A percentile compares a stretch with the other conserved stretches of the same genome.
phyloP scores from a whole-genome alignment of 257 asterid genomes.

The Salvia hispanica region DNA sequence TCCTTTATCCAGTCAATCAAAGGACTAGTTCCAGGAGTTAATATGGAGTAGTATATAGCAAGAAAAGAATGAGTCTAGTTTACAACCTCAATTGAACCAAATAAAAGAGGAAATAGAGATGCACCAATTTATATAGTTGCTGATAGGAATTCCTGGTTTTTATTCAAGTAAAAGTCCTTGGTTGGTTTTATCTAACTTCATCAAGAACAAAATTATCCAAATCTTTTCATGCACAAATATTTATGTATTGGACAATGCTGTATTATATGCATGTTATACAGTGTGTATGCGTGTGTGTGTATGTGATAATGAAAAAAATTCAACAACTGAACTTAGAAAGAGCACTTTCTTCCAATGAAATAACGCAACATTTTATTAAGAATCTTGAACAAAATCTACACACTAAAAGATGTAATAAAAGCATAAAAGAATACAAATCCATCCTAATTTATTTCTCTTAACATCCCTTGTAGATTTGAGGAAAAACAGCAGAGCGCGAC shows the following conservation, averaged over 20 bases:
- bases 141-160: conserved; percentile 3
- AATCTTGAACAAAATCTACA: conserved; percentile 24
- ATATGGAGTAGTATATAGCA: not conserved
- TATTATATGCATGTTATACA: not conserved
- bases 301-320: not conserved
- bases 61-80: conserved; percentile 4
- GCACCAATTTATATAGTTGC: conserved; percentile 14
- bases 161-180: not conserved
- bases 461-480: conserved; percentile 17
- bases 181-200: not conserved
- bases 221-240: not conserved
- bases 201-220: not conserved
- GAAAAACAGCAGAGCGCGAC: conserved; percentile 27
- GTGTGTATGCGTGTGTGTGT: no score
- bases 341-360: conserved; percentile 22
- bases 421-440: conserved; percentile 26
- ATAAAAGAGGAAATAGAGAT: conserved; percentile 6
- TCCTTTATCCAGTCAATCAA: not conserved
- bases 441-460: conserved; percentile 26
- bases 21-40: not conserved
- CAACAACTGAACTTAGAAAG: not conserved
- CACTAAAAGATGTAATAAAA: not conserved
- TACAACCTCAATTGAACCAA: conserved; percentile 1
- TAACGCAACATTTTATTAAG: conserved; percentile 25
- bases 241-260: not conserved